A percentile compares a stretch with the other conserved stretches of the same genome.
phyloP scores from a whole-genome alignment of 2,329 filamentous ascomycete species.

The Penicillium sp. region DNA sequence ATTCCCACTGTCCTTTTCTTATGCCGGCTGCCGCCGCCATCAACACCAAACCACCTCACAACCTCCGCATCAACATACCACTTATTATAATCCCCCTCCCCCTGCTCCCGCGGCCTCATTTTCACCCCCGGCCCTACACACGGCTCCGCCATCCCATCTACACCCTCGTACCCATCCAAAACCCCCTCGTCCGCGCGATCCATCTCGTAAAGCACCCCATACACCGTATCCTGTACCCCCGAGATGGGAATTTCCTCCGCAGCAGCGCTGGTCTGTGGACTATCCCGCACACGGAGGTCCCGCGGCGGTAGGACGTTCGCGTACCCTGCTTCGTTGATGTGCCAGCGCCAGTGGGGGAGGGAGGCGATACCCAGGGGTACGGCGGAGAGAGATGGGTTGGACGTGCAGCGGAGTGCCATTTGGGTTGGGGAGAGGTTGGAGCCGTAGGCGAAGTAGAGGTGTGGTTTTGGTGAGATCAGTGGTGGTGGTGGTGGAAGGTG shows the following conservation, averaged over 20 bases:
- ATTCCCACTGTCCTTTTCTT: too few species aligned
- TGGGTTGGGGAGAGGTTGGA: conserved; percentile 48
- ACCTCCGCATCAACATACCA: conserved; percentile 38
- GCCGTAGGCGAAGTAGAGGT: conserved; percentile 49
- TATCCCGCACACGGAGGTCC: conserved; percentile 21
- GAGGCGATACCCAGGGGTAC: conserved; percentile 43
- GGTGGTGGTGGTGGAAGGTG: conserved; percentile 20
- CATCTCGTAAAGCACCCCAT: conserved; percentile 47
- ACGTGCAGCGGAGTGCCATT: conserved; percentile 42
- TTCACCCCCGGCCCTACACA: neutral
- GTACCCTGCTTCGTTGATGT: conserved; percentile 46
- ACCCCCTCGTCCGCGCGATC: conserved; percentile 37
- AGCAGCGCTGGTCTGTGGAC: conserved; percentile 16
- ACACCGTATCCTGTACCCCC: conserved; percentile 34
- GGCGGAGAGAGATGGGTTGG: conserved; percentile 35
- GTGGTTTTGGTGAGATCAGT: conserved; percentile 18
- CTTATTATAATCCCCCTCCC: conserved; percentile 40
- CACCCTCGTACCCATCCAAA: conserved; percentile 44
- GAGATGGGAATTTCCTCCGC: conserved; percentile 27
- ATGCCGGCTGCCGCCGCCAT: too few species aligned
- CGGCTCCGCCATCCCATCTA: conserved; percentile 27
- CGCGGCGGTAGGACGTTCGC: conserved; percentile 43
- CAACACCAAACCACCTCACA: conserved; percentile 30
- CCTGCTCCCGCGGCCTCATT: conserved; percentile 36
- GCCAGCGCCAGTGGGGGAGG: conserved; percentile 43